Evolutionary conservation across 129 eudicot genomes (phyloP).

Genomic region (Arctium lappa): DNA sequence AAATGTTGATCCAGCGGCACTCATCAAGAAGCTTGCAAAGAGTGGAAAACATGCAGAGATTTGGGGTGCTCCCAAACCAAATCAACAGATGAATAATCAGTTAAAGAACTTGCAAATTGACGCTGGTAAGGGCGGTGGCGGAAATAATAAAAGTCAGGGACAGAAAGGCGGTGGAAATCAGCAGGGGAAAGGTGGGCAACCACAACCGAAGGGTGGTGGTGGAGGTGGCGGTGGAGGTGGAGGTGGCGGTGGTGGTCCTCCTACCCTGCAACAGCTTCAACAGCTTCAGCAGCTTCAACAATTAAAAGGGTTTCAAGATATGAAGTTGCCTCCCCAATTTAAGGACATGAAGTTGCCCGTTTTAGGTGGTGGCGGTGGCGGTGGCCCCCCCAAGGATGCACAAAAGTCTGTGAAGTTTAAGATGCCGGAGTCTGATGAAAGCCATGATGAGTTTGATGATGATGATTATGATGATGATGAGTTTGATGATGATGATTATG

Average conservation of each 20-base stretch:
- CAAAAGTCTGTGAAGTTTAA: constrained; percentile 41
- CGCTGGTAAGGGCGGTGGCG: constrained; percentile 4
- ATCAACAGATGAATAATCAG: constrained; percentile 54
- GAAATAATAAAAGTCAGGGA: constrained; percentile 17
- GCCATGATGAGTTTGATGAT: constrained; percentile 10
- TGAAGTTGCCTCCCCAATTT: constrained; percentile 34
- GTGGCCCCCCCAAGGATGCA: constrained; percentile 14
- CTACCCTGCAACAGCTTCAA: constrained; percentile 13
- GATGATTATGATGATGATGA: neutral
- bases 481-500: neutral
- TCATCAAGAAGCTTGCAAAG: constrained; percentile 70
- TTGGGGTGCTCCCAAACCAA: constrained; percentile 53
- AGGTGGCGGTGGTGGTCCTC: constrained; percentile 23
- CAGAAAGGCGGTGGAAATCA: constrained; percentile 27
- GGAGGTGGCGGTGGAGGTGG: neutral
- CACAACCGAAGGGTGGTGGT: neutral
- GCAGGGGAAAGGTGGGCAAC: constrained; percentile 37
- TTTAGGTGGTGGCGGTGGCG: constrained; percentile 2
- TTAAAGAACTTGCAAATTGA: constrained; percentile 58
- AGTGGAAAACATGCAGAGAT: constrained; percentile 74
- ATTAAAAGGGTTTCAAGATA: constrained; percentile 55
- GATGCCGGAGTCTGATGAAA: constrained; percentile 3
- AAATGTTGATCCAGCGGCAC: constrained; percentile 56
- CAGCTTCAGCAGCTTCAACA: neutral
- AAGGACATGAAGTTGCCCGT: neutral